Conservation (phyloP, 306 rosid species). For the Inga oerstediana region DNA sequence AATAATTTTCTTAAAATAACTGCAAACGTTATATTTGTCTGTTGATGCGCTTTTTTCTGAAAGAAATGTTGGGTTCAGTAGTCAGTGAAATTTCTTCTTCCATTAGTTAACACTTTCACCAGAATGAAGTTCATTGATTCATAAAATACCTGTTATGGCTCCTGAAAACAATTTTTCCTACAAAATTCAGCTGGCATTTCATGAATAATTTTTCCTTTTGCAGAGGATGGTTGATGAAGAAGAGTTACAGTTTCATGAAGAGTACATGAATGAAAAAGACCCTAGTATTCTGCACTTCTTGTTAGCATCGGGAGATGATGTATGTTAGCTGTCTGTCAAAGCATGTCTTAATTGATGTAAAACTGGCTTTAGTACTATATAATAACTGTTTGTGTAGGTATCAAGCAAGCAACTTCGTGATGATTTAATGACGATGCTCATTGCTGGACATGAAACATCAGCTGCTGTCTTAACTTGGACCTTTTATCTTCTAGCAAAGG, state of each 20-base stretch:
- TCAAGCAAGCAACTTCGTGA: slow-evolving; percentile 99
- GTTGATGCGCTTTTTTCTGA: slow-evolving; percentile 9
- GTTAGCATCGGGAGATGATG: slow-evolving; percentile 98
- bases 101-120: slow-evolving; percentile 8
- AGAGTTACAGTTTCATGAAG: slow-evolving; percentile 95
- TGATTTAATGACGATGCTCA: slow-evolving; percentile 98
- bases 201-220: slow-evolving; percentile 27
- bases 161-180: slow-evolving; percentile 6
- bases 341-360: slow-evolving; percentile 21
- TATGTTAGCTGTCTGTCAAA: slow-evolving; percentile 40
- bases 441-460: slow-evolving; percentile 99
- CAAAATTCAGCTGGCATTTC: slow-evolving; percentile 31
- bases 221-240: slow-evolving; percentile 99
- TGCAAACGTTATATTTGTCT: slow-evolving; percentile 1
- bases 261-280: slow-evolving; percentile 93
- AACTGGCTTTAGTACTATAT: slow-evolving; percentile 21
- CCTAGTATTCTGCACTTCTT: slow-evolving; percentile 96
- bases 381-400: slow-evolving; percentile 60
- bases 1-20: slow-evolving; percentile 1
- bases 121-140: slow-evolving; percentile 23
- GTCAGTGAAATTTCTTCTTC: slow-evolving; percentile 8
- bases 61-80: slow-evolving; percentile 3
- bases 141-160: background rate
- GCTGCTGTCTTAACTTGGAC: slow-evolving; percentile 99
- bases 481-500: slow-evolving; percentile 87